A percentile compares a stretch with the other conserved stretches of the same genome.
Evolutionary conservation across 495 filamentous ascomycete species (phyloP).

Genomic region (Neurospora tetraspora): DNA sequence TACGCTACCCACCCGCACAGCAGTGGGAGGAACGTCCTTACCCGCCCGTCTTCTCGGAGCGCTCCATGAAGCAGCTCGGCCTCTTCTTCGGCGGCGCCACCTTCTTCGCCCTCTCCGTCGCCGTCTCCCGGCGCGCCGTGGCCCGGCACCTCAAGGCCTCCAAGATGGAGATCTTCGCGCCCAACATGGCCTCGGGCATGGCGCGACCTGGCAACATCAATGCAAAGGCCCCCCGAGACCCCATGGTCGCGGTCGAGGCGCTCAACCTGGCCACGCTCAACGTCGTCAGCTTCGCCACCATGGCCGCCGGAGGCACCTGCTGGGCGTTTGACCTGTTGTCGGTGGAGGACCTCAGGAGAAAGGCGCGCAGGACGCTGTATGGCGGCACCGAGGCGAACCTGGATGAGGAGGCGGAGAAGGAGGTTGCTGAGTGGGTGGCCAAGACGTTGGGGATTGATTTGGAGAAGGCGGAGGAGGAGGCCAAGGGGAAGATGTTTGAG

Average conservation of each 20-base stretch:
- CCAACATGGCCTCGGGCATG: slow-evolving; percentile 30
- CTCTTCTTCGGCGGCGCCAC: slow-evolving; percentile 49
- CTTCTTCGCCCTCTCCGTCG: slow-evolving; percentile 58
- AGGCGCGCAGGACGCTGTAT: slow-evolving; percentile 37
- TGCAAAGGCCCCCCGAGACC: slow-evolving; percentile 22
- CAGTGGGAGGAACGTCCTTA: not conserved
- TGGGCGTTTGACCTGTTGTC: slow-evolving; percentile 64
- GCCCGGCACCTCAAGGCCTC: slow-evolving; percentile 40
- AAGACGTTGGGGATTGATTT: slow-evolving; percentile 48
- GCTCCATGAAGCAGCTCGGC: slow-evolving; percentile 15
- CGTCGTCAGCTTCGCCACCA: slow-evolving; percentile 57
- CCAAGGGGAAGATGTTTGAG: slow-evolving; percentile 1
- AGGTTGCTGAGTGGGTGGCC: slow-evolving; percentile 64
- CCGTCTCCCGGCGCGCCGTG: slow-evolving; percentile 62
- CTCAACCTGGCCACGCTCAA: slow-evolving; percentile 78
- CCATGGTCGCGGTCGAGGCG: slow-evolving; percentile 63
- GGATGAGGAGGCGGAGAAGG: slow-evolving; percentile 51
- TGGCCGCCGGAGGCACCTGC: slow-evolving; percentile 53
- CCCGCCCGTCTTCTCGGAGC: slow-evolving; percentile 9
- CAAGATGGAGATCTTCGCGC: slow-evolving; percentile 57
- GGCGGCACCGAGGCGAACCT: slow-evolving; percentile 28
- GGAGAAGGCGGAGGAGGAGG: not conserved
- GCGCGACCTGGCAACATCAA: slow-evolving; percentile 5
- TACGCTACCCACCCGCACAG: not conserved
- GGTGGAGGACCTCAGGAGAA: slow-evolving; percentile 55